Conservation (phyloP, 2,329 filamentous ascomycete species). For the Massarina eburnea region DNA sequence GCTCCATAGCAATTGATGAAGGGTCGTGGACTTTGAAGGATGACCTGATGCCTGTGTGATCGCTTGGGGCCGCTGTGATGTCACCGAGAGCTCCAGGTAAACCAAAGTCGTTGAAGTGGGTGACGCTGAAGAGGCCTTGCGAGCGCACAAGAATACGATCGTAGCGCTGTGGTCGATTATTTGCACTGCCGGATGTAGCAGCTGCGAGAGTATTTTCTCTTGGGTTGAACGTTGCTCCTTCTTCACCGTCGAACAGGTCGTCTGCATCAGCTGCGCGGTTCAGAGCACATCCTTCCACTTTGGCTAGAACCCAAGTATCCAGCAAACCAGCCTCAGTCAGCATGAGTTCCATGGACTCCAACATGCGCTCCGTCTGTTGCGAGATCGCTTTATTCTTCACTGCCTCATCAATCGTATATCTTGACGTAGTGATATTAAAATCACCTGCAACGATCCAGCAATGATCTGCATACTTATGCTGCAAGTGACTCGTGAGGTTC, state of each 20-base stretch:
- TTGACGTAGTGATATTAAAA: constrained; percentile 65
- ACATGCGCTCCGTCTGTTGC: constrained; percentile 45
- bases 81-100: constrained; percentile 35
- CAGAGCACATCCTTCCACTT: constrained; percentile 48
- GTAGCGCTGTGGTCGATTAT: constrained; percentile 64
- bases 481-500: constrained; percentile 52
- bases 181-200: constrained; percentile 53
- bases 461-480: constrained; percentile 43
- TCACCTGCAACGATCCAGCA: constrained; percentile 64
- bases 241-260: constrained; percentile 58
- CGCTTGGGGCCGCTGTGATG: constrained; percentile 32
- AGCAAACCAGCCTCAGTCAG: constrained; percentile 52
- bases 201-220: constrained; percentile 58
- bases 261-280: constrained; percentile 24
- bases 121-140: constrained; percentile 43
- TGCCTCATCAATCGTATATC: constrained; percentile 57
- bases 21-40: constrained; percentile 34
- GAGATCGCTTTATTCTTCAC: constrained; percentile 58
- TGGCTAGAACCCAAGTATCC: constrained; percentile 56
- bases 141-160: constrained; percentile 62
- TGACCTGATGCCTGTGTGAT: constrained; percentile 58
- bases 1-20: not conserved
- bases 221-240: constrained; percentile 67
- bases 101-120: constrained; percentile 62
- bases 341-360: constrained; percentile 52